Evolutionary conservation across 2,329 filamentous ascomycete species (phyloP), one percentile per base, ranked within the genome.

Genomic region (Kalmusia sp.): DNA sequence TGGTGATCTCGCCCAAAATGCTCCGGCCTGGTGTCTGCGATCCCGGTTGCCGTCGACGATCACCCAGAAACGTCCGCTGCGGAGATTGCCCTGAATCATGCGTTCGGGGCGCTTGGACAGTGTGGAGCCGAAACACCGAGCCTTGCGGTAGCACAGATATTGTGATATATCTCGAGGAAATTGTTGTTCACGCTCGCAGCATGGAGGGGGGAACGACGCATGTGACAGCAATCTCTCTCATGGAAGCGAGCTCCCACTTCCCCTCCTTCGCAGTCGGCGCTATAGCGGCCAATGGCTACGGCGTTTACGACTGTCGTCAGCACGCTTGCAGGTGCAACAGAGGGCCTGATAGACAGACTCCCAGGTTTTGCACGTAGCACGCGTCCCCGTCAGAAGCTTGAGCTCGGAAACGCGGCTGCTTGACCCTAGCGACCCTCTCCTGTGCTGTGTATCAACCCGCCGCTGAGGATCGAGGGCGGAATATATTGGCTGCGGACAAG

Each of bases 61-160:
- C 69, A 61, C 57, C 58, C 64, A 65, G 70, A 72, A 74, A 61
- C 70, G 64, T 63, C 70, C 69, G 51, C 59, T 57, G 55, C 61
- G 59, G 59, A 65, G 57, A 65, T 69, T 64, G 64, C 58, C 34
- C 44, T 57, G 58, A 63, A 51, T 63, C 55, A 58, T 63, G 57
- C 52, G 53, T 54, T 49, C 46, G 61, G 54, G 40, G 45, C 51
- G 57, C 60, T 62, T 63, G 58, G 61, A 62, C 52, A 56, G 53
- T 62, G 69, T 59, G 67, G 65, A 65, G 64, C 64, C 65, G 64
- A 55, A 56, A 41, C 52, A 49, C 60, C 61, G 59, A 51, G 45
- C 59, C 64, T 55, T 54, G 55, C 56, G 50, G 65, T 64, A 61
- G 54, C 64, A 65, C 59, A 56, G 59, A 63, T 59, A 62, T 52